These are phyloP conservation scores for Xylaria palmicola DNA, from an alignment of 495 filamentous ascomycete species.

Conservation along the genomic window DNA sequence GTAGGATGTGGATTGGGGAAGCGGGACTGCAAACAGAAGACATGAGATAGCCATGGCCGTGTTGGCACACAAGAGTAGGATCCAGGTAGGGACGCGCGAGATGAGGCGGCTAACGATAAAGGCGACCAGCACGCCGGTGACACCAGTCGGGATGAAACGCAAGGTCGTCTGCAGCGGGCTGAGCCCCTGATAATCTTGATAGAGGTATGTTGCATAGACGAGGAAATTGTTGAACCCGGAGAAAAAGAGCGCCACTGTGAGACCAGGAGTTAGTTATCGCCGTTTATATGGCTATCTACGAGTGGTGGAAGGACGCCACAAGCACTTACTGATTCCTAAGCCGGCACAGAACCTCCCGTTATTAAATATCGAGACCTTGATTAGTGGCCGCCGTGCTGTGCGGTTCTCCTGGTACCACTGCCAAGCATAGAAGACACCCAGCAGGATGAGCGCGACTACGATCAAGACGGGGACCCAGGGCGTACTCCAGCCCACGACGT, in stretches of 20 bases:
- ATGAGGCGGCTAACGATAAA: slow-evolving; percentile 56
- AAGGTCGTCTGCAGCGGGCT: slow-evolving; percentile 56
- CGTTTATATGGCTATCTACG: no score
- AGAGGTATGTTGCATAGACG: slow-evolving; percentile 62
- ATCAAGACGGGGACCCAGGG: slow-evolving; percentile 66
- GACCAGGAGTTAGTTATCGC: no score
- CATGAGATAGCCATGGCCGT: slow-evolving; percentile 46
- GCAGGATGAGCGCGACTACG: slow-evolving; percentile 57
- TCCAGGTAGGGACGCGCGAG: slow-evolving; percentile 49
- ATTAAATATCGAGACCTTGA: slow-evolving; percentile 58
- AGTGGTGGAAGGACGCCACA: no score
- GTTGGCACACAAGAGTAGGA: slow-evolving; percentile 55
- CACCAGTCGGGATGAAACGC: slow-evolving; percentile 60
- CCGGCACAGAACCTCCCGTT: slow-evolving; percentile 54
- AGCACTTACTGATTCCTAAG: slow-evolving; percentile 60
- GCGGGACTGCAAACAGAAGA: slow-evolving; percentile 57
- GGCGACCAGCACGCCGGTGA: slow-evolving; percentile 48
- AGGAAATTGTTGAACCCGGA: slow-evolving; percentile 58
- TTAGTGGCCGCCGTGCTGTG: slow-evolving; percentile 47
- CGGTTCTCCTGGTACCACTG: slow-evolving; percentile 57
- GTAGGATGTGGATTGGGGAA: slow-evolving; percentile 53
- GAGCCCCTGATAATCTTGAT: slow-evolving; percentile 58
- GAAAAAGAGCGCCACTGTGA: slow-evolving; percentile 61
- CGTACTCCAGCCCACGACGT: slow-evolving; percentile 65
- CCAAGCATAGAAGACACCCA: slow-evolving; percentile 62